Evolutionary conservation across 371 early-diverging fungal species (phyloP), one percentile per base, ranked within the genome.

Genomic region (Apophysomyces trapeziformis): DNA sequence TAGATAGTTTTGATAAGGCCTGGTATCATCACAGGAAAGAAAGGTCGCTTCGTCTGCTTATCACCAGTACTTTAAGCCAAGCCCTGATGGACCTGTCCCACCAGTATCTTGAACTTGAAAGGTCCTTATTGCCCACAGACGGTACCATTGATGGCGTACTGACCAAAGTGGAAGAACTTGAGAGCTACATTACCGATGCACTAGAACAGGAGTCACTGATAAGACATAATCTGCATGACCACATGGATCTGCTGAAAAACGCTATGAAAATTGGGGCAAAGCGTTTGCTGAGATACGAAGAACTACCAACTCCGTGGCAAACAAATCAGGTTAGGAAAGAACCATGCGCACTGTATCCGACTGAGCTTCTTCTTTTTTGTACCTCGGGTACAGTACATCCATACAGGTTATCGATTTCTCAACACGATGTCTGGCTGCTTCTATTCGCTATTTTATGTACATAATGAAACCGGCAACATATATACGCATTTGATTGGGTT

Each of bases 381-480:
- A 26, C 32, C 32, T 26, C 32, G 32, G 32, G 2, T 26, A n/a
- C 70, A 86, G 80, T 76, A 77, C 67, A 90, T 90, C 63, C 76
- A 72, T 64, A 77, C 73, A 8, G 92, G 91, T n/a, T 95, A 95
- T 77, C 86, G 95, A 71, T 88, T 69, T 82, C 87, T 80, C 70
- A 81, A 69, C 62, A 85, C 80, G 75, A 91, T 73, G 73, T 82
- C 74, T 16, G 67, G 57, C 81, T 95, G 95, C 71, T 70, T 89
- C 57, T 73, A 79, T 64, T 92, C 93, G 8, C 74, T 89, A 38
- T 68, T 85, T 44, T 93, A 91, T 73, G 16, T 91, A 26, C 94
- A 94, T 73, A 95, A 94, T 75, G 95, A 95, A 73, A 90, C 92
- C 1, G 91, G 91, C 56, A 95, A 94, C 77, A 90, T 95, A 47